These are phyloP conservation scores for Houttuynia cordata DNA, from an alignment of 164 flowering plant species.

Conservation along the genomic window DNA sequence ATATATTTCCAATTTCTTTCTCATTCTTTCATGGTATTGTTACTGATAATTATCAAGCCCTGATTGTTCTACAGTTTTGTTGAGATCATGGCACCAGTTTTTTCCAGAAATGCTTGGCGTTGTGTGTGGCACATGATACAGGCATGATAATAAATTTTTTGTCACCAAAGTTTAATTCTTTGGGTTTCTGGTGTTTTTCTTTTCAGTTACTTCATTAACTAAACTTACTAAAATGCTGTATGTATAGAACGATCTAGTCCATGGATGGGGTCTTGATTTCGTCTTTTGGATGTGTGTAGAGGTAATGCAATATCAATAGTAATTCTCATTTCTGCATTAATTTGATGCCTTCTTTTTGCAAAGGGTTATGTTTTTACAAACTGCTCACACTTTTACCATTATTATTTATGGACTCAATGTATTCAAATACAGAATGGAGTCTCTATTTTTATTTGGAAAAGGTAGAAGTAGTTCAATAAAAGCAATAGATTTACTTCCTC, in stretches of 20 bases:
- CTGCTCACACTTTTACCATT: no score
- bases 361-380: no score
- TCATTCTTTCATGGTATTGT: no score
- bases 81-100: constrained; percentile 74
- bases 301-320: constrained; percentile 14
- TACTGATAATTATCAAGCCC: not conserved
- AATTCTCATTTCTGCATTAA: no score
- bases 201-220: not conserved
- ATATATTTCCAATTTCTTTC: not conserved
- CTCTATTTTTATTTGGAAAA: no score
- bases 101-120: constrained; percentile 73
- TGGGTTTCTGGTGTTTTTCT: not conserved
- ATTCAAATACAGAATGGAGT: no score
- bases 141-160: not conserved
- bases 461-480: no score
- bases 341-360: no score
- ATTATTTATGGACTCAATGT: no score
- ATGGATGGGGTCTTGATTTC: constrained; percentile 99
- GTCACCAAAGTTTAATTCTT: not conserved
- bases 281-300: constrained; percentile 78
- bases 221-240: not conserved
- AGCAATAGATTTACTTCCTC: no score
- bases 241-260: constrained; percentile 72
- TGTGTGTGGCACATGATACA: constrained; percentile 55
- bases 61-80: constrained; percentile 39